phyloP scores from a whole-genome alignment of 106 monocot genomes.

The Dactylorhiza incarnata region DNA sequence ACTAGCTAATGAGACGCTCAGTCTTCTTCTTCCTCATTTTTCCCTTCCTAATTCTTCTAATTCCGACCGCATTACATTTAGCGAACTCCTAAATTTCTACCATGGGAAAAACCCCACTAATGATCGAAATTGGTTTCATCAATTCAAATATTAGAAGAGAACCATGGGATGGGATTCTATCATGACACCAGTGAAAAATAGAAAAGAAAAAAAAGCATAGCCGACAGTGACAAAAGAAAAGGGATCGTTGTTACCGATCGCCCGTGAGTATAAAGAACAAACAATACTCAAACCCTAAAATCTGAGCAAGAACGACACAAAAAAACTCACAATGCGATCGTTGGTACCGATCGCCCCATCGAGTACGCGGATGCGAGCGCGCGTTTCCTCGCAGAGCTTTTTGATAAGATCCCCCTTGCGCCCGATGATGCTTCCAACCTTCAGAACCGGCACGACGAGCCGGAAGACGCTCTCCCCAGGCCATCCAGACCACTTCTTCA shows the following conservation, averaged over 20 bases:
- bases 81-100: too few relatives aligned
- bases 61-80: too few relatives aligned
- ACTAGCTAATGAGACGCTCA: too few relatives aligned
- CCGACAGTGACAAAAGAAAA: too few relatives aligned
- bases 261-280: neutral
- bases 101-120: too few relatives aligned
- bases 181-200: too few relatives aligned
- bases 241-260: too few relatives aligned
- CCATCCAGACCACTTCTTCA: constrained; percentile 88
- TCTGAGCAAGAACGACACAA: neutral
- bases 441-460: constrained; percentile 60
- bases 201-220: neutral
- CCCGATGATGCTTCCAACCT: constrained; percentile 85
- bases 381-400: constrained; percentile 83
- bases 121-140: too few relatives aligned
- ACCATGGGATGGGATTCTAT: too few relatives aligned
- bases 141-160: too few relatives aligned
- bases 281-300: neutral
- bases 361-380: constrained; percentile 60
- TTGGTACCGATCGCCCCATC: constrained; percentile 52
- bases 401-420: constrained; percentile 78
- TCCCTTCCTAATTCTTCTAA: too few relatives aligned
- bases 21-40: too few relatives aligned
- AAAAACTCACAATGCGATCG: constrained; percentile 70
- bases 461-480: constrained; percentile 73